Evolutionary conservation across 73 alveolate species (phyloP), one percentile per base, ranked within the genome.

Genomic region (Chromera velia): DNA sequence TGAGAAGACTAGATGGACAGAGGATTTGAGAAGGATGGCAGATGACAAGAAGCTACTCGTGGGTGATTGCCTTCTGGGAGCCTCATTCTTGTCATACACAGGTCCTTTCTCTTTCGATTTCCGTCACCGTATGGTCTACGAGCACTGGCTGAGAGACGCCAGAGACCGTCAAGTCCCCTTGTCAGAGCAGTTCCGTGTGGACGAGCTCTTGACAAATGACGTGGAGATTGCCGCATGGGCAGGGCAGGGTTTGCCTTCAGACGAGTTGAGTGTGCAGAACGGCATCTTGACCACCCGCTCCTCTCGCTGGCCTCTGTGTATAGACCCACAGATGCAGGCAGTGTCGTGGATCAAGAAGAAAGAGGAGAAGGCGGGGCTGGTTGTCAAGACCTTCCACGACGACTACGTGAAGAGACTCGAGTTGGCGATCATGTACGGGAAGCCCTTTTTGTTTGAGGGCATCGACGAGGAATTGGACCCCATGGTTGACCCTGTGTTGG

Each of bases 311-410:
- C 99, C 99, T 29, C 93, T 96, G 19, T 96, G 99, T 46, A 92
- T 96, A 34, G 99, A 96, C 84, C 99, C 99, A 1, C 96, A 96
- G 86, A 92, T 93, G 90, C 98, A 96, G 79, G 97, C 98, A 70
- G 97, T 94, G 34, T 62, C 47, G 26, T 94, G 97, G 98, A 83
- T 94, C 63, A 94, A 92, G 80, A 87, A 84, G 30, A 92, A 92
- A 47, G 93, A 94, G 76, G 92, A 82, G 93, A 88, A 88, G 90
- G 69, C 73, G 70, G 94, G 91, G 73, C 76, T 96, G 48, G 93
- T 94, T 71, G 94, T 91, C 79, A 72, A 92, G 75, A 88, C 99
- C 45, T 96, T 96, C 94, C 91, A 93, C 74, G 90, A 91, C 67
- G 95, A 94, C 86, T 96, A 90, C 90, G 91, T 92, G 90, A 94